phyloP scores from a whole-genome alignment of 257 asterid genomes.

The Solanum corneliomulleri region DNA sequence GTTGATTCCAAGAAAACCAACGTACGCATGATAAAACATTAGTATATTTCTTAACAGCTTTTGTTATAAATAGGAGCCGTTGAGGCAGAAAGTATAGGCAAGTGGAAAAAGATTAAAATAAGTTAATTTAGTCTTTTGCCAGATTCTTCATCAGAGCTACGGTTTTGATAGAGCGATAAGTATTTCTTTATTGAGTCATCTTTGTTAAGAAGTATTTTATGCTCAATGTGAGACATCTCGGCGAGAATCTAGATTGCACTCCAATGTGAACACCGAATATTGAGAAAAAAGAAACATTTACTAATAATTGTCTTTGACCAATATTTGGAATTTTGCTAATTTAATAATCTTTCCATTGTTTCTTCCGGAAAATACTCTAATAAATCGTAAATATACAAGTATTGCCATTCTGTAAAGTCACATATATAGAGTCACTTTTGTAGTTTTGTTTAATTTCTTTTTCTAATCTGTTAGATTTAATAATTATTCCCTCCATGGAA shows the following conservation, averaged over 20 bases:
- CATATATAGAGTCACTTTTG: not conserved
- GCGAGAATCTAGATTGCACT: fast-evolving
- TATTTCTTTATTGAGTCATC: no score
- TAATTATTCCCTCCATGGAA: not conserved
- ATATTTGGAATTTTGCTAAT: not conserved
- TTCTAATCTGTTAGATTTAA: not conserved
- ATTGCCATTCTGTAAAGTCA: not conserved
- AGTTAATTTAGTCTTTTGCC: not conserved
- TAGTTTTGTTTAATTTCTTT: not conserved
- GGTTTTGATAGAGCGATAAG: not conserved
- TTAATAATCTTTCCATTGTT: not conserved
- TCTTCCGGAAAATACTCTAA: not conserved
- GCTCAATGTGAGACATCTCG: fast-evolving
- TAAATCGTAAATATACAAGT: not conserved
- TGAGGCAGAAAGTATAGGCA: not conserved
- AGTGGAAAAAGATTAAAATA: not conserved
- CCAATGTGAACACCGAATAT: no score
- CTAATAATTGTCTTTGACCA: not conserved
- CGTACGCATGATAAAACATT: not conserved
- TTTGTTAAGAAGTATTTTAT: no score
- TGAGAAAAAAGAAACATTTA: not conserved
- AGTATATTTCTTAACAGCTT: not conserved
- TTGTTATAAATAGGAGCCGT: not conserved
- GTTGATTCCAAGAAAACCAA: not conserved
- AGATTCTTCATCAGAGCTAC: not conserved